Conservation (phyloP, 352 stramenopile genomes). For the Phytopythium vexans region DNA sequence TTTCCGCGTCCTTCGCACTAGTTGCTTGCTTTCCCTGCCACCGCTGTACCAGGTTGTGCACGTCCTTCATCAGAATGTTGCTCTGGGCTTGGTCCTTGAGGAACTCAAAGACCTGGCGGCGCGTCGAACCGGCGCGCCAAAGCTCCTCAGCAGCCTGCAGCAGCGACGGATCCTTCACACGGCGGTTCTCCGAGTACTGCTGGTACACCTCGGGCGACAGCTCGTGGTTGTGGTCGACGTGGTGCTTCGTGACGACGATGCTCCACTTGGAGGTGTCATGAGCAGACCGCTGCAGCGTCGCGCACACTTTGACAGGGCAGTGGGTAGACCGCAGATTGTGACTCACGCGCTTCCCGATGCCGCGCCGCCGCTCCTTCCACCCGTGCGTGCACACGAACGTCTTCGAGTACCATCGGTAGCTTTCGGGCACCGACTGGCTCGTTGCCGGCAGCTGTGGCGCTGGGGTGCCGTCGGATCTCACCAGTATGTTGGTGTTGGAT, state of each 20-base stretch:
- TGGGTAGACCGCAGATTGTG: slow-evolving; percentile 64
- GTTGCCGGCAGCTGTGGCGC: not conserved
- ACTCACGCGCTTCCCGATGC: slow-evolving; percentile 64
- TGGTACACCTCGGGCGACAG: slow-evolving; percentile 51
- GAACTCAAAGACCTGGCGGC: slow-evolving; percentile 70
- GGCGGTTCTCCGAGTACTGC: slow-evolving; percentile 66
- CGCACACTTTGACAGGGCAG: slow-evolving; percentile 66
- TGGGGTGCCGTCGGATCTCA: not conserved
- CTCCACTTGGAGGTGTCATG: slow-evolving; percentile 30
- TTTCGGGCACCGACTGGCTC: slow-evolving; percentile 40
- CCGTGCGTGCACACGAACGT: slow-evolving; percentile 78
- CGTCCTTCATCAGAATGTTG: slow-evolving; percentile 73
- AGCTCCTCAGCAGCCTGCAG: slow-evolving; percentile 56
- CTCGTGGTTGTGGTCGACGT: slow-evolving; percentile 73
- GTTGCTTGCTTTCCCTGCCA: slow-evolving; percentile 44
- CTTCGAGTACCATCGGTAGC: slow-evolving; percentile 78
- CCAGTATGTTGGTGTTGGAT: not conserved
- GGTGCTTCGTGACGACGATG: slow-evolving; percentile 71
- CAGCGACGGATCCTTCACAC: slow-evolving; percentile 55
- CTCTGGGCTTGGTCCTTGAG: slow-evolving; percentile 57
- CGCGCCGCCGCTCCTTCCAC: slow-evolving; percentile 68
- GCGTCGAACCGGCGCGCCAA: slow-evolving; percentile 49
- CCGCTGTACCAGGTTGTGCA: slow-evolving; percentile 73
- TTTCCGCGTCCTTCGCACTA: not conserved
- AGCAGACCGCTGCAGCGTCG: slow-evolving; percentile 51